A percentile compares a stretch with the other conserved stretches of the same genome.
These are phyloP conservation scores for Inga leiocalycina DNA, from an alignment of 306 rosid species.

Conservation along the genomic window DNA sequence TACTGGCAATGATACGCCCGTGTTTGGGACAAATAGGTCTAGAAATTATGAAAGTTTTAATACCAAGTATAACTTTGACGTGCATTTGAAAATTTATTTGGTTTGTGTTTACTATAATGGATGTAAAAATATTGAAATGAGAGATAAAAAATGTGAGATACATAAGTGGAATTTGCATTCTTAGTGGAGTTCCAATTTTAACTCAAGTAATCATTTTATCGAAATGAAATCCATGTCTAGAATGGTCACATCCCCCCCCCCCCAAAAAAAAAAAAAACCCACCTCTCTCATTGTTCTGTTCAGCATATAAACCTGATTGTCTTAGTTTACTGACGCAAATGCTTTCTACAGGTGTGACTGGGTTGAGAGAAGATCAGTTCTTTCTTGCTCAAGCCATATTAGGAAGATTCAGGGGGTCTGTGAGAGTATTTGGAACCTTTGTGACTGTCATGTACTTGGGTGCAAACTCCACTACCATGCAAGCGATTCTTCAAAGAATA, in stretches of 20 bases:
- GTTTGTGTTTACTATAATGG: not conserved
- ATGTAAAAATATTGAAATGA: not conserved
- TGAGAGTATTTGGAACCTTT: constrained; percentile 67
- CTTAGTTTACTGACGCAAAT: constrained; percentile 36
- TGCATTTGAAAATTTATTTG: not conserved
- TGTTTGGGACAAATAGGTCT: not conserved
- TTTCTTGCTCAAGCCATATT: constrained; percentile 46
- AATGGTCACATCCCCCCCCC: not conserved
- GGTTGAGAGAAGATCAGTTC: constrained; percentile 63
- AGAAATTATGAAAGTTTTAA: not conserved
- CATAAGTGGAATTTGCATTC: not conserved
- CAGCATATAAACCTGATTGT: not conserved
- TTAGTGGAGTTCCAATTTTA: constrained; percentile 1
- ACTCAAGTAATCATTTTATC: not conserved
- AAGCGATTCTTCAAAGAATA: constrained; percentile 56
- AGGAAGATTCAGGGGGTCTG: constrained; percentile 37
- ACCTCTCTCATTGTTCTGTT: not conserved
- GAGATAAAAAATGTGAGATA: not conserved
- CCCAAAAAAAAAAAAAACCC: too few relatives aligned
- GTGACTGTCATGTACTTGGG: constrained; percentile 88
- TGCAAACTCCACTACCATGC: constrained; percentile 68
- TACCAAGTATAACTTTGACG: not conserved
- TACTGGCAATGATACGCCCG: not conserved
- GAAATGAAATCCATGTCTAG: not conserved
- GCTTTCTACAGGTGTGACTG: constrained; percentile 75